Conservation (phyloP, 805 yeast species). For the Candida sithepensis region DNA sequence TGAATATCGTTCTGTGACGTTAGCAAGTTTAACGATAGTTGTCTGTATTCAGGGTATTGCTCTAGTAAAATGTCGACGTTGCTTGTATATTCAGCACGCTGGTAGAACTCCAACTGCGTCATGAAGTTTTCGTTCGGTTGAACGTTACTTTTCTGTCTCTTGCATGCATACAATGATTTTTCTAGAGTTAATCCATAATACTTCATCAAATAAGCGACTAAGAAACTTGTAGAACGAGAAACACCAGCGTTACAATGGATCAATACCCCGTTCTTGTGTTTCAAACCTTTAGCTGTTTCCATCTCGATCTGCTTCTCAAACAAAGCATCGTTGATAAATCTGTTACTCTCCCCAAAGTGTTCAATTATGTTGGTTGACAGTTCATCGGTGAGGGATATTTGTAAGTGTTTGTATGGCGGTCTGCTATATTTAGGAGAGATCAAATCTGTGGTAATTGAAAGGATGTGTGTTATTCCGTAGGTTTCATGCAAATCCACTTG, state of each 20-base stretch:
- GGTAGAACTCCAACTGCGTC: slow-evolving; percentile 66
- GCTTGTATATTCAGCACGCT: slow-evolving; percentile 38
- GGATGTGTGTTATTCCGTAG: slow-evolving; percentile 62
- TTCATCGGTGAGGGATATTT: slow-evolving; percentile 72
- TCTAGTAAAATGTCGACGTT: slow-evolving; percentile 24
- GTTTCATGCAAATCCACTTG: slow-evolving; percentile 47
- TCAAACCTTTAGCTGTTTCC: slow-evolving; percentile 23
- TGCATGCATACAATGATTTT: slow-evolving; percentile 74
- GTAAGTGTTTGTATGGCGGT: slow-evolving; percentile 47
- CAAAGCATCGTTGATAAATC: slow-evolving; percentile 64
- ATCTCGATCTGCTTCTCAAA: slow-evolving; percentile 36
- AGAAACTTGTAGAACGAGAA: slow-evolving; percentile 44
- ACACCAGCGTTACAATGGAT: slow-evolving; percentile 53
- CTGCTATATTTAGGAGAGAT: slow-evolving; percentile 49
- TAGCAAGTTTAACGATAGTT: slow-evolving; percentile 35
- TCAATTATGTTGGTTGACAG: slow-evolving; percentile 62
- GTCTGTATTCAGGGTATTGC: slow-evolving; percentile 34
- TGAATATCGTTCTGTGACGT: slow-evolving; percentile 24
- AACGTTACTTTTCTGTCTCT: slow-evolving; percentile 53
- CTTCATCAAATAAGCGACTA: slow-evolving; percentile 48
- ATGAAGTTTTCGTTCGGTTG: slow-evolving; percentile 74
- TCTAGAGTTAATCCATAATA: slow-evolving; percentile 50
- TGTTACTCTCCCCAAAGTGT: slow-evolving; percentile 55
- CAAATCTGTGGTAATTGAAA: slow-evolving; percentile 65
- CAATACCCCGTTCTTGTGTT: slow-evolving; percentile 42